Evolutionary conservation across 768 basidiomycete species (phyloP), one percentile per base, ranked within the genome.

Genomic region (Strobilomyces confusus): DNA sequence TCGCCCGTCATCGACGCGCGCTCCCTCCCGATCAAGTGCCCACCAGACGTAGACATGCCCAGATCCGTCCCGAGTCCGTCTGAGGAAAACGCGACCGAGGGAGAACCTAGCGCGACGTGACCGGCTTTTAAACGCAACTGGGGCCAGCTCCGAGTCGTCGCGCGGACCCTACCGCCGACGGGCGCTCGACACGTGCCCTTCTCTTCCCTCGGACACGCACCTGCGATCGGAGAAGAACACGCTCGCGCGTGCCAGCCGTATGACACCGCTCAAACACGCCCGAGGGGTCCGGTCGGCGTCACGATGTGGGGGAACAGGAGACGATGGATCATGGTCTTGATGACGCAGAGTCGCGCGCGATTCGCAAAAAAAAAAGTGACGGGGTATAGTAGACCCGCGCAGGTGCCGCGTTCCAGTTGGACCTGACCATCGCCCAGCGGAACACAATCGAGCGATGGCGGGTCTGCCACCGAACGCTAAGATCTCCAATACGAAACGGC

Each of bases 21-120:
- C n/a, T n/a, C n/a, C n/a, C n/a, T n/a, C n/a, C n/a, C n/a, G n/a
- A n/a, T n/a, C n/a, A n/a, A n/a, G n/a, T n/a, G n/a, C n/a, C 57
- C 48, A 56, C 42, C 11, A 36, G 53, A 48, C 60, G 59, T 59
- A n/a, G n/a, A n/a, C n/a, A n/a, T n/a, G n/a, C n/a, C n/a, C n/a
- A n/a, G n/a, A n/a, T n/a, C n/a, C n/a, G n/a, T n/a, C n/a, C n/a
- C n/a, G n/a, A n/a, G n/a, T n/a, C n/a, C n/a, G n/a, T n/a, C n/a
- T 2, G 23, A 29, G 19, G 17, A 7, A 20, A 20, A 37, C 2
- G 4, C 7, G 9, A 20, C 1, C 2, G 29, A 22, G 9, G 17
- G 30, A 19, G 34, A 47, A 19, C 26, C 11, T 15, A 48, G 17
- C 37, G 23, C 17, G n/a, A 34, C 17, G 9, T 7, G 38, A 36